A percentile compares a stretch with the other conserved stretches of the same genome.
Evolutionary conservation across 257 asterid genomes (phyloP).

Genomic region (Eucommia ulmoides): DNA sequence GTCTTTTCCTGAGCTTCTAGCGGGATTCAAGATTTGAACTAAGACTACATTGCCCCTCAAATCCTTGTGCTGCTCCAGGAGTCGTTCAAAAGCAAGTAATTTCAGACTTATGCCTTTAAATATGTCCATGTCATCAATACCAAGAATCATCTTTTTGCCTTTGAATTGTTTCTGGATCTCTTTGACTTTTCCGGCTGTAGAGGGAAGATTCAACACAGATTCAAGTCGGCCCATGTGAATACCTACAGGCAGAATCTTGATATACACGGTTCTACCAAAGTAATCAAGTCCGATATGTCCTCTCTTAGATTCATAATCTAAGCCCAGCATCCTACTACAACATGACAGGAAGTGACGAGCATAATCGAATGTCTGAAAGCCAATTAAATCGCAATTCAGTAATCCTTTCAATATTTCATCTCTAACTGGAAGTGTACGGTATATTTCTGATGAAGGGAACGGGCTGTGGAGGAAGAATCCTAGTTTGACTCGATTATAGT

Average conservation of each 20-base stretch:
- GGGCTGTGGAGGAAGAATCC: conserved; percentile 95
- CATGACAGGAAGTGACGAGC: conserved; percentile 93
- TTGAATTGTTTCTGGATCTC: conserved; percentile 53
- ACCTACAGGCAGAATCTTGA: conserved; percentile 84
- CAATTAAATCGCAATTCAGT: conserved; percentile 66
- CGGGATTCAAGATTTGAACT: conserved; percentile 88
- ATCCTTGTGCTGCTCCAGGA: conserved; percentile 34
- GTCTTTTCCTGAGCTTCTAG: conserved; percentile 84
- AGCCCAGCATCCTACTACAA: conserved; percentile 84
- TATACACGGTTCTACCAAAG: conserved; percentile 78
- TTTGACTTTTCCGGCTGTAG: conserved; percentile 49
- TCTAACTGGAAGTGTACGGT: conserved; percentile 80
- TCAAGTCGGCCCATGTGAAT: conserved; percentile 82
- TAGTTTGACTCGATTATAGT: conserved; percentile 62
- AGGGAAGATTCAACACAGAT: conserved; percentile 54
- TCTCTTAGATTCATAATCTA: conserved; percentile 82
- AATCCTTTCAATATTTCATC: conserved; percentile 79
- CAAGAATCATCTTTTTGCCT: conserved; percentile 68
- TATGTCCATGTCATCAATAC: conserved; percentile 93
- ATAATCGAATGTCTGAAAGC: conserved; percentile 86
- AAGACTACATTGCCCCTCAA: conserved; percentile 50
- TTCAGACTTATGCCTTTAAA: conserved; percentile 85
- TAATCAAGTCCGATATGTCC: conserved; percentile 93
- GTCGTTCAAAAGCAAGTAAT: conserved; percentile 73
- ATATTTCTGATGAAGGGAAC: conserved; percentile 89